A percentile compares a stretch with the other conserved stretches of the same genome.
These are phyloP conservation scores for Sporodiniella umbellata DNA, from an alignment of 371 early-diverging fungal species.

Conservation along the genomic window DNA sequence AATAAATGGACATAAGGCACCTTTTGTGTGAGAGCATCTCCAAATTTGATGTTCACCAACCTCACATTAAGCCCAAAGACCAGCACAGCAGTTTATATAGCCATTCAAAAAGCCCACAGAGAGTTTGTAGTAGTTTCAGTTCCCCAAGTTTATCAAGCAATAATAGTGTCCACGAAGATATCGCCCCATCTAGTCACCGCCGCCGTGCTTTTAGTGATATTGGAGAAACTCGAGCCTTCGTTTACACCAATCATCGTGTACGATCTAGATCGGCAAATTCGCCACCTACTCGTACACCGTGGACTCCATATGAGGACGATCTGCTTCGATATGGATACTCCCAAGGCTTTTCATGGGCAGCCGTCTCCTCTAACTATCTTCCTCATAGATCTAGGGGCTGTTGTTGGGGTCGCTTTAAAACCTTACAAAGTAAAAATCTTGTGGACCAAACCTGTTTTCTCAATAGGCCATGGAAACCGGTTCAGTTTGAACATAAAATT, in stretches of 20 bases:
- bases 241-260: constrained; percentile 20
- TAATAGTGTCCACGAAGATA: constrained; percentile 1
- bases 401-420: constrained; percentile 51
- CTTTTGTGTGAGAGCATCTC: constrained; percentile 26
- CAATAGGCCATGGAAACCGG: constrained; percentile 27
- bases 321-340: constrained; percentile 43
- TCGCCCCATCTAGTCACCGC: constrained; percentile 2
- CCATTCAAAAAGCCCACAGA: constrained; percentile 11
- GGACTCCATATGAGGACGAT: constrained; percentile 47
- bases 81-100: not conserved
- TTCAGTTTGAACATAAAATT: constrained; percentile 16
- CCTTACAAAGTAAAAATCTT: constrained; percentile 36
- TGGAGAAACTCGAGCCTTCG: constrained; percentile 22
- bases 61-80: not conserved
- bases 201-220: constrained; percentile 21
- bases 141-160: constrained; percentile 18
- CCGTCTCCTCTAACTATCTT: constrained; percentile 46
- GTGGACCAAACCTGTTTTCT: constrained; percentile 24
- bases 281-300: constrained; percentile 40
- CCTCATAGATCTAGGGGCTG: constrained; percentile 49
- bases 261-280: constrained; percentile 21
- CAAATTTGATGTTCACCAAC: constrained; percentile 12
- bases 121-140: constrained; percentile 22
- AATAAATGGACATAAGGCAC: constrained; percentile 19
- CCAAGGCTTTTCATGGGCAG: constrained; percentile 48